Percentiles rank a stretch among this genome's conserved stretches.
Evolutionary conservation across 2,329 filamentous ascomycete species (phyloP).

Genomic region (Sporothrix pallida): DNA sequence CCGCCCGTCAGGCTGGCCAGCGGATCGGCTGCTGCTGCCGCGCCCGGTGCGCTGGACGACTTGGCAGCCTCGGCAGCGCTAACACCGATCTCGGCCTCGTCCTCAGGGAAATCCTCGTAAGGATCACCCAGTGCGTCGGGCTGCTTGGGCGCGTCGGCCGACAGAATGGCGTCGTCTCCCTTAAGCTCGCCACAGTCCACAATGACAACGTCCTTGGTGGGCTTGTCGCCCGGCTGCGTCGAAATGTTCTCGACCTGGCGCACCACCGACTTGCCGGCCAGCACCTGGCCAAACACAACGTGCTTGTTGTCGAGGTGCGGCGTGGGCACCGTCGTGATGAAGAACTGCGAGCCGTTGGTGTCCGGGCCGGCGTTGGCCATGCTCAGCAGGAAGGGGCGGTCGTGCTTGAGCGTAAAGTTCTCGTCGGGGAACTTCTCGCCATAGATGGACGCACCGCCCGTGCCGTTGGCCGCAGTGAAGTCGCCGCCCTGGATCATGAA

Average conservation of each 20-base stretch:
- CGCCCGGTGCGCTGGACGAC: neutral
- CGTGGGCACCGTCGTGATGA: slow-evolving; percentile 93
- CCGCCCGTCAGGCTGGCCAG: slow-evolving; percentile 33
- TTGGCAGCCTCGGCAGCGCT: slow-evolving; percentile 64
- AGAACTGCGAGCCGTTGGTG: slow-evolving; percentile 98
- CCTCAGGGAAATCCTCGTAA: slow-evolving; percentile 96
- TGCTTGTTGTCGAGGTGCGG: slow-evolving; percentile 93
- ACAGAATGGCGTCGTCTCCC: slow-evolving; percentile 68
- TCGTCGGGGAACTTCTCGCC: slow-evolving; percentile 97
- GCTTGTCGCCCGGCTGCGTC: slow-evolving; percentile 79
- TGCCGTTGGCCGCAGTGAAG: slow-evolving; percentile 93
- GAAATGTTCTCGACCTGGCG: slow-evolving; percentile 86
- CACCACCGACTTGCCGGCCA: slow-evolving; percentile 89
- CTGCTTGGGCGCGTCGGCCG: slow-evolving; percentile 64
- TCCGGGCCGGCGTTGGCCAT: slow-evolving; percentile 97
- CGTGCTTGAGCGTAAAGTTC: slow-evolving; percentile 91
- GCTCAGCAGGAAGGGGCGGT: slow-evolving; percentile 88
- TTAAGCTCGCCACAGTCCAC: slow-evolving; percentile 84
- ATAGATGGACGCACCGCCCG: slow-evolving; percentile 96
- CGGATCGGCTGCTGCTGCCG: slow-evolving; percentile 19
- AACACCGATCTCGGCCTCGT: slow-evolving; percentile 58
- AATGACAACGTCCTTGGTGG: slow-evolving; percentile 73
- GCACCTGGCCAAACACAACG: slow-evolving; percentile 94
- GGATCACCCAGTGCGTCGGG: slow-evolving; percentile 84
- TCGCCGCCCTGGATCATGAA: slow-evolving; percentile 99